phyloP scores from a whole-genome alignment of 257 asterid genomes.

The Fraxinus americana region DNA sequence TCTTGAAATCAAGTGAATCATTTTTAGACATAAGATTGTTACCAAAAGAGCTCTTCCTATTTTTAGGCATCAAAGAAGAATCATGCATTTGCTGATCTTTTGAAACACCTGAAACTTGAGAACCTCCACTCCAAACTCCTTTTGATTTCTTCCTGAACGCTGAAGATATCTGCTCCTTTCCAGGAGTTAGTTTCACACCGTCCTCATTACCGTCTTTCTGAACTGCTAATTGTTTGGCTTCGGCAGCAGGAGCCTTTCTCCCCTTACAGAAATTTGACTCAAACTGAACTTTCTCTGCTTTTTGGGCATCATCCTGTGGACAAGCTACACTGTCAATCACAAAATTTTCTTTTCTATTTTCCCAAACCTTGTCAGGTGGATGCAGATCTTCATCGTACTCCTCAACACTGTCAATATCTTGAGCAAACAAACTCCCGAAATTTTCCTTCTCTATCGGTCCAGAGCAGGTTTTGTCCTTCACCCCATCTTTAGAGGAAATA shows the following conservation, averaged over 20 bases:
- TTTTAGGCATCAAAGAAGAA: constrained; percentile 49
- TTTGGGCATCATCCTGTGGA: constrained; percentile 41
- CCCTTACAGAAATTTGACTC: constrained; percentile 45
- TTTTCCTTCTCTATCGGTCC: constrained; percentile 46
- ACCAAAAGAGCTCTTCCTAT: constrained; percentile 46
- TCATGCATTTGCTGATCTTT: constrained; percentile 46
- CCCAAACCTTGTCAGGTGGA: constrained; percentile 40
- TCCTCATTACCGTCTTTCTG: constrained; percentile 51
- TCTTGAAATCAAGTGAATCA: constrained; percentile 49
- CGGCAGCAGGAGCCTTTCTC: constrained; percentile 38
- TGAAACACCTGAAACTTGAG: constrained; percentile 37
- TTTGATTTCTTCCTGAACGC: constrained; percentile 57
- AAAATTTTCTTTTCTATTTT: constrained; percentile 45
- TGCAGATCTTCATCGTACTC: constrained; percentile 45
- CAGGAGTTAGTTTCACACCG: constrained; percentile 39
- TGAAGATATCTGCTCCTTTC: constrained; percentile 46
- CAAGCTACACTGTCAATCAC: constrained; percentile 33
- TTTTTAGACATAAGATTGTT: constrained; percentile 41
- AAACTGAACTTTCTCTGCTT: constrained; percentile 40
- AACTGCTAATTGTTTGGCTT: constrained; percentile 36
- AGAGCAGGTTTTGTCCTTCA: constrained; percentile 36
- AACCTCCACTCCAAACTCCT: constrained; percentile 37
- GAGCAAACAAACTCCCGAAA: constrained; percentile 41
- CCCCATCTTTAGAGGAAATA: constrained; percentile 34
- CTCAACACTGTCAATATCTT: constrained; percentile 43